Conservation (phyloP, 805 yeast genomes). For the Yamadazyma kitorensis region DNA sequence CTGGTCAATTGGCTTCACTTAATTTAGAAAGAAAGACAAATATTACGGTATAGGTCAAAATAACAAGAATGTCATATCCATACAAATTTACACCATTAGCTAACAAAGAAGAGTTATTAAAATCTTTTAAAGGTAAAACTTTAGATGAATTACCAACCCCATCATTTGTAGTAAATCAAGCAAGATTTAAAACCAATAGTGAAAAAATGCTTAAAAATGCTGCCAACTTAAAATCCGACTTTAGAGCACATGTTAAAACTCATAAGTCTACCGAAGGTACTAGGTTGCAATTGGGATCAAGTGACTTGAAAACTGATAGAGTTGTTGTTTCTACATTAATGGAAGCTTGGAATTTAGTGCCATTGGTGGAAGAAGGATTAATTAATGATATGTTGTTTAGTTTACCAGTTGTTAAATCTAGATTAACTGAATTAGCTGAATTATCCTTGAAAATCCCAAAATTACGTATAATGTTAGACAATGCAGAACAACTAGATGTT, state of each 20-base stretch:
- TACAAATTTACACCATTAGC: slow-evolving; percentile 15
- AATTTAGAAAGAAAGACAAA: neutral
- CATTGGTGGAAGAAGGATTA: slow-evolving; percentile 35
- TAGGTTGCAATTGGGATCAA: slow-evolving; percentile 44
- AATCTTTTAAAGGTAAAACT: slow-evolving; percentile 37
- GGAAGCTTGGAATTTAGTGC: slow-evolving; percentile 59
- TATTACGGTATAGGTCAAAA: too few species aligned
- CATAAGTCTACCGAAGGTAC: slow-evolving; percentile 68
- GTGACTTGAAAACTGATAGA: slow-evolving; percentile 38
- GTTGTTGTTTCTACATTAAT: slow-evolving; percentile 67
- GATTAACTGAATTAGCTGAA: slow-evolving; percentile 46
- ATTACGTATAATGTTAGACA: slow-evolving; percentile 61
- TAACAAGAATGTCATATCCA: too few species aligned
- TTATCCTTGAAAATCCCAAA: slow-evolving; percentile 40
- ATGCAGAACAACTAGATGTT: slow-evolving; percentile 51
- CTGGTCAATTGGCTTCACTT: too few species aligned
- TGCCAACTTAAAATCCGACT: slow-evolving; percentile 34
- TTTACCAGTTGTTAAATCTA: slow-evolving; percentile 47
- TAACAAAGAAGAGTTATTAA: slow-evolving; percentile 19
- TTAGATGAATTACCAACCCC: slow-evolving; percentile 58
- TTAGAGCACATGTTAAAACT: slow-evolving; percentile 75
- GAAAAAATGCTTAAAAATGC: slow-evolving; percentile 49
- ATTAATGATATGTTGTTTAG: slow-evolving; percentile 32
- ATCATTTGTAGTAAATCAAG: slow-evolving; percentile 47
- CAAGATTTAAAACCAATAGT: slow-evolving; percentile 43